Base-by-base conservation (phyloP, 225 moss, liverwort and hornwort genomes). In the Takakia lepidozioides region DNA sequence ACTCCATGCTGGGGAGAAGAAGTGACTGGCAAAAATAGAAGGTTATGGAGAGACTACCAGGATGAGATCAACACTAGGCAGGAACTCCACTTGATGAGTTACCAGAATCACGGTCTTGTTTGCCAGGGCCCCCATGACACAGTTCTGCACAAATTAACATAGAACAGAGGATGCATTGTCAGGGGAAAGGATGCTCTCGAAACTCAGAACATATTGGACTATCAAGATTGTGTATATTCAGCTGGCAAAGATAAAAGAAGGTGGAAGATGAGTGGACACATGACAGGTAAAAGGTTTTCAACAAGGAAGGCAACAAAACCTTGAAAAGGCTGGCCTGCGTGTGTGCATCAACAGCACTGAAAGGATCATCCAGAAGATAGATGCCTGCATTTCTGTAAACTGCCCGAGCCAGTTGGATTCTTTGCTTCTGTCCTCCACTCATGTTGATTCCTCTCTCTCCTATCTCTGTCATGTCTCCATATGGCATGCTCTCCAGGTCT, bases 281-380 rank as follows among this genome's bases (percentile, higher is more conserved):
- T n/a, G n/a, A n/a, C n/a, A n/a, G n/a, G n/a, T n/a, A n/a, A n/a
- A n/a, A n/a, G n/a, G n/a, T n/a, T n/a, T n/a, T n/a, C n/a, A n/a
- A n/a, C n/a, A n/a, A n/a, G n/a, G n/a, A n/a, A n/a, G 11, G 23
- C 1, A 32, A 16, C 2, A 43, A 16, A 51, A 69, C 72, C 71
- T 73, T 52, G 42, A 79, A 79, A 3, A 79, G 71, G 40, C 66
- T 64, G 20, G 80, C 57, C 11, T 54, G 66, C 10, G 80, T 74
- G 26, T 80, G 80, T 2, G 80, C 80, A 63, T 74, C 80, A 8
- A 74, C 74, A 8, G 80, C 80, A 57, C 80, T 80, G 51, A 80
- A 80, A 1, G 74, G n/a, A n/a, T n/a, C n/a, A n/a, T n/a, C n/a
- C n/a, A n/a, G n/a, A n/a, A n/a, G n/a, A n/a, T n/a, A n/a, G 80